Percentiles rank a stretch among this genome's conserved stretches.
These are phyloP conservation scores for Quercus aquifolioides DNA, from an alignment of 306 rosid genomes.

Conservation along the genomic window DNA sequence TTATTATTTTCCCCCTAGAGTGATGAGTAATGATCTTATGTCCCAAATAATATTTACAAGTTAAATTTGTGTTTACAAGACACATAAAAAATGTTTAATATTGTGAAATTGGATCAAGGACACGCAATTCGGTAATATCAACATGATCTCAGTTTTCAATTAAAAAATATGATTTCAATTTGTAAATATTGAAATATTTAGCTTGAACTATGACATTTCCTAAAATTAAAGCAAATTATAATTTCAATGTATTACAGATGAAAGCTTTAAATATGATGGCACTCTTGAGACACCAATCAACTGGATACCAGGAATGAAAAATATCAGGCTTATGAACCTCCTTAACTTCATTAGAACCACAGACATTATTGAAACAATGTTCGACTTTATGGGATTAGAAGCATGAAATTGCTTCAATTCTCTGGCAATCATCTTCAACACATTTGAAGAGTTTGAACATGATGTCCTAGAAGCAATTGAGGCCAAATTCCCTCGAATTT, in stretches of 20 bases:
- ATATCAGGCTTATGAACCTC: conserved; percentile 30
- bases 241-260: not conserved
- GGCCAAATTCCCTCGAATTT: conserved; percentile 20
- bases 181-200: not conserved
- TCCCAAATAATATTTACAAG: too few relatives aligned
- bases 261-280: conserved; percentile 18
- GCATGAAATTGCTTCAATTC: conserved; percentile 22
- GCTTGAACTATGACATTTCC: not conserved
- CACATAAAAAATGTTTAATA: too few relatives aligned
- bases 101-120: too few relatives aligned
- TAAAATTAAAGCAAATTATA: not conserved
- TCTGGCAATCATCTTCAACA: conserved; percentile 29
- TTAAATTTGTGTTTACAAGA: too few relatives aligned
- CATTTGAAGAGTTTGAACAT: conserved; percentile 27
- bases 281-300: conserved; percentile 17
- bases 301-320: conserved; percentile 28
- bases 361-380: conserved; percentile 17
- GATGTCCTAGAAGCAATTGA: conserved; percentile 24
- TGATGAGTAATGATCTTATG: too few relatives aligned
- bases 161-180: not conserved
- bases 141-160: too few relatives aligned
- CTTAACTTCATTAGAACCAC: conserved; percentile 27
- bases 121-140: too few relatives aligned
- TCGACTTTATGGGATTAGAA: conserved; percentile 25
- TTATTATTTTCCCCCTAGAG: too few relatives aligned